phyloP scores from a whole-genome alignment of 192 early-diverging fungal species.

The Coemansia sp. region DNA sequence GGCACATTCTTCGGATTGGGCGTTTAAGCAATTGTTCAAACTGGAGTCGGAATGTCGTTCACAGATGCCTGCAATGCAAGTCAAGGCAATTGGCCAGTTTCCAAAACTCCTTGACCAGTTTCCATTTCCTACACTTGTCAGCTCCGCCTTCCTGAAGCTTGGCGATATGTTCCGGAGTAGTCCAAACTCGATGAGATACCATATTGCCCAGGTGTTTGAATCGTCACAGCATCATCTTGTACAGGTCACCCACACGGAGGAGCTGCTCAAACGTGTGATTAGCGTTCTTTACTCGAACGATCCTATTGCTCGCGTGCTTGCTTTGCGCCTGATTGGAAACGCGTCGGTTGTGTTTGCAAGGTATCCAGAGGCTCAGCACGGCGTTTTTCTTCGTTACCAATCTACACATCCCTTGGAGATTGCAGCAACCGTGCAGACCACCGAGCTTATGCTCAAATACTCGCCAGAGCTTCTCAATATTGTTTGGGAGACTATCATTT shows the following conservation, averaged over 20 bases:
- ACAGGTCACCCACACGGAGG: constrained; percentile 44
- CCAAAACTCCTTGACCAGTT: constrained; percentile 55
- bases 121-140: constrained; percentile 55
- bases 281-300: constrained; percentile 55
- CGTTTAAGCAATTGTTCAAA: constrained; percentile 54
- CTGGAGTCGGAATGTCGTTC: constrained; percentile 54
- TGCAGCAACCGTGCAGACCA: constrained; percentile 50
- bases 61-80: constrained; percentile 31
- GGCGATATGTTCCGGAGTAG: constrained; percentile 53
- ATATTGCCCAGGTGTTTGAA: constrained; percentile 52
- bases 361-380: constrained; percentile 56
- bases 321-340: constrained; percentile 52
- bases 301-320: constrained; percentile 52
- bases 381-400: constrained; percentile 47
- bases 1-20: constrained; percentile 46
- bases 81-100: constrained; percentile 54
- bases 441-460: constrained; percentile 45
- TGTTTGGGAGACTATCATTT: constrained; percentile 53
- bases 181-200: constrained; percentile 50
- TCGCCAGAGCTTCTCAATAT: constrained; percentile 49
- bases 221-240: constrained; percentile 41
- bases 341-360: constrained; percentile 49
- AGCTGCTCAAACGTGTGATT: constrained; percentile 54
- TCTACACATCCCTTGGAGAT: constrained; percentile 55
- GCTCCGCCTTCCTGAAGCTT: constrained; percentile 56